These are phyloP conservation scores for Pterocarpus macrocarpus DNA, from an alignment of 306 rosid genomes.

Conservation along the genomic window DNA sequence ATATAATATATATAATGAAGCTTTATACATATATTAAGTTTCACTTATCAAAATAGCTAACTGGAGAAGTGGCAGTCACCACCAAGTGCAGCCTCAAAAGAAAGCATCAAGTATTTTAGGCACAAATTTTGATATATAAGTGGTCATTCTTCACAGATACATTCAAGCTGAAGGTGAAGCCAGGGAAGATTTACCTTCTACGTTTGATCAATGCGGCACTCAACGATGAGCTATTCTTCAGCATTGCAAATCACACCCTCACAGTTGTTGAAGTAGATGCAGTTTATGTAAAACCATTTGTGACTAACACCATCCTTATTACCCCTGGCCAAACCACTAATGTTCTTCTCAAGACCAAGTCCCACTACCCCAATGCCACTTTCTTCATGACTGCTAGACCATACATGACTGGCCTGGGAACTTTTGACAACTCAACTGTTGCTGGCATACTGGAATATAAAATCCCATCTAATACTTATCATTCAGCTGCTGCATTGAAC, in stretches of 20 bases:
- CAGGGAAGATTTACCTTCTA: constrained; percentile 66
- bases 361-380: constrained; percentile 65
- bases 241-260: constrained; percentile 76
- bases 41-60: no score
- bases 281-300: constrained; percentile 70
- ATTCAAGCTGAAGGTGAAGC: constrained; percentile 69
- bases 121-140: background rate
- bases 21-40: no score
- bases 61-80: background rate
- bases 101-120: background rate
- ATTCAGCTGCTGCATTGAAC: constrained; percentile 41
- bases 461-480: constrained; percentile 39
- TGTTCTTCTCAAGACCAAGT: constrained; percentile 67
- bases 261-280: constrained; percentile 75
- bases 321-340: constrained; percentile 80
- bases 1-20: no score
- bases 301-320: constrained; percentile 58
- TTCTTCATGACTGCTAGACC: constrained; percentile 75
- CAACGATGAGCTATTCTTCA: constrained; percentile 72
- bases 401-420: constrained; percentile 60
- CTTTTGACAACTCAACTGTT: constrained; percentile 78
- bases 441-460: constrained; percentile 63
- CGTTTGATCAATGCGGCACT: constrained; percentile 78
- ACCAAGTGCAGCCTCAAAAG: background rate
- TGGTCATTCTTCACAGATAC: constrained; percentile 51